Evolutionary conservation across 2,329 filamentous ascomycete species (phyloP).

Genomic region (Colletotrichum noveboracense): DNA sequence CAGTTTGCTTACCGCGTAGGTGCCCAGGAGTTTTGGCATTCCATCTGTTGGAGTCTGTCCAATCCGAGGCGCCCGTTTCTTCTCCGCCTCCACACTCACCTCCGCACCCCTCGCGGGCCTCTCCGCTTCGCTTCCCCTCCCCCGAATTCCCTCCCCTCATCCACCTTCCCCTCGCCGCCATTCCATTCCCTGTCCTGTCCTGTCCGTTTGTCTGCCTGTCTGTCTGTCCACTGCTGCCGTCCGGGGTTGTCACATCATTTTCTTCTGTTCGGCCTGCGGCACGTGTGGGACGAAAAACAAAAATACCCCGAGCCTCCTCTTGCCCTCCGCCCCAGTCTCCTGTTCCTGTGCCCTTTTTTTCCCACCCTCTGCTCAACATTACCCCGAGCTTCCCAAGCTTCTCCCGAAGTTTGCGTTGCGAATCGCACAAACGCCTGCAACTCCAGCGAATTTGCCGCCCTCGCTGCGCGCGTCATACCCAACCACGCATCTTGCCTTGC

Average conservation of each 20-base stretch:
- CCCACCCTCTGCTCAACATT: constrained; percentile 49
- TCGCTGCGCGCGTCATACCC: constrained; percentile 32
- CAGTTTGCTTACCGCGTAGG: neutral
- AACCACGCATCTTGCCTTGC: constrained; percentile 5
- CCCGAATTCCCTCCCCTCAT: neutral
- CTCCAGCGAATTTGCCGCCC: constrained; percentile 21
- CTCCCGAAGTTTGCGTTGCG: constrained; percentile 10
- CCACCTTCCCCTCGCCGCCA: neutral
- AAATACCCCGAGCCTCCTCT: constrained; percentile 23
- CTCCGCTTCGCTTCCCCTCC: neutral
- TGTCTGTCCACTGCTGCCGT: neutral
- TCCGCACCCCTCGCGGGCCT: neutral
- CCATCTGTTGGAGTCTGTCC: neutral
- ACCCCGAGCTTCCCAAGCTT: constrained; percentile 40
- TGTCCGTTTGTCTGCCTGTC: neutral
- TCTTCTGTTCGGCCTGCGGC: neutral
- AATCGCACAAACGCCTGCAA: constrained; percentile 14
- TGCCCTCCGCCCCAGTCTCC: neutral
- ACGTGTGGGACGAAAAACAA: constrained; percentile 19
- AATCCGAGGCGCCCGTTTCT: neutral
- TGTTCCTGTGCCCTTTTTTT: constrained; percentile 14
- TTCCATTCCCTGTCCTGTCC: neutral
- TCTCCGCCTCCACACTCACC: constrained; percentile 4
- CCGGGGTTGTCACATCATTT: neutral
- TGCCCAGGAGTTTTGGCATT: neutral